Conservation (phyloP, 805 yeast genomes). For the Metschnikowia matae region DNA sequence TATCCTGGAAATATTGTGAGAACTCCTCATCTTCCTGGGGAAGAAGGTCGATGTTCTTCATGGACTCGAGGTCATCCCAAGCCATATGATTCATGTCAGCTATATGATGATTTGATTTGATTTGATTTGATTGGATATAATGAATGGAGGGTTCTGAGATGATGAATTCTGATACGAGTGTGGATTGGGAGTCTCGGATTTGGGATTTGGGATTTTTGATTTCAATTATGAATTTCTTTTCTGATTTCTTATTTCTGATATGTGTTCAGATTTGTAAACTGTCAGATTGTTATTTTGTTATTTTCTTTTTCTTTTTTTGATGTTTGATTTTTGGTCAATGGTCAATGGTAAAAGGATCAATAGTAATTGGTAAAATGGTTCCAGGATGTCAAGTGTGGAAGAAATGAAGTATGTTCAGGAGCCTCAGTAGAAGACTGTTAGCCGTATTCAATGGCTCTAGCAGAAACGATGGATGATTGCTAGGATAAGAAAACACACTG, state of each 20-base stretch:
- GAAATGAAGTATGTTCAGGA: not conserved
- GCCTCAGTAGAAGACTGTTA: not conserved
- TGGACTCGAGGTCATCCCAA: constrained; percentile 28
- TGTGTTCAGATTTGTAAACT: too few relatives aligned
- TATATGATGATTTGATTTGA: not conserved
- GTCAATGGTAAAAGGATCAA: too few relatives aligned
- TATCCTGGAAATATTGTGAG: constrained; percentile 40
- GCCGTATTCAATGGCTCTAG: not conserved
- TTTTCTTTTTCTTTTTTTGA: too few relatives aligned
- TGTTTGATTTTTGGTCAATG: too few relatives aligned
- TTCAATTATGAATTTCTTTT: too few relatives aligned
- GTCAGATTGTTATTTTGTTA: too few relatives aligned
- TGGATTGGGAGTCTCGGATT: too few relatives aligned
- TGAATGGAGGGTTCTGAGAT: too few relatives aligned
- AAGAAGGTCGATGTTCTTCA: constrained; percentile 15
- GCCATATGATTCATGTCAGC: constrained; percentile 20
- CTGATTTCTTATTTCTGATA: too few relatives aligned
- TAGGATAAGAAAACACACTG: not conserved
- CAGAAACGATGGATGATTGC: constrained; percentile 1
- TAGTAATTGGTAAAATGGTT: not conserved
- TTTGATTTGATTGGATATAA: too few relatives aligned
- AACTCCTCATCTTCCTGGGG: constrained; percentile 43
- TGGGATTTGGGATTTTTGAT: too few relatives aligned
- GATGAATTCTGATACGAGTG: too few relatives aligned
- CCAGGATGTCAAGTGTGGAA: not conserved